Evolutionary conservation across 345 rosid species (phyloP).

Genomic region (Punica granatum): DNA sequence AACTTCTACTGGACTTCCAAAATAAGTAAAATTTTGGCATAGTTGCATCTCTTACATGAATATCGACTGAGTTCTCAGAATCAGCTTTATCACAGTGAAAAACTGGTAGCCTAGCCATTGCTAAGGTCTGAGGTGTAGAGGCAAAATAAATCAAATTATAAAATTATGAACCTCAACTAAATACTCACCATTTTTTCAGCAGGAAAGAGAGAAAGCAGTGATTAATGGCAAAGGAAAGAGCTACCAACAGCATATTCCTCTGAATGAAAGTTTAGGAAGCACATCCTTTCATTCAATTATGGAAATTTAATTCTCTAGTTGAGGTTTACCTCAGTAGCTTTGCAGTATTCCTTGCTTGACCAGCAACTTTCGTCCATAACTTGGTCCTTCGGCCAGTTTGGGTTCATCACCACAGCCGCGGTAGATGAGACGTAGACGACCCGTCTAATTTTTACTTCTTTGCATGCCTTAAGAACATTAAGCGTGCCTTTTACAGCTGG

Average conservation of each 20-base stretch:
- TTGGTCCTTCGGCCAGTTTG: conserved; percentile 20
- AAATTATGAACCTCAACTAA: not conserved
- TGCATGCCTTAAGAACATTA: conserved; percentile 26
- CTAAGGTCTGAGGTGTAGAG: not conserved
- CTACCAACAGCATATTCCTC: not conserved
- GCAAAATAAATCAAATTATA: not conserved
- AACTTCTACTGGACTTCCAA: not conserved
- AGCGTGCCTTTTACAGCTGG: conserved; percentile 22
- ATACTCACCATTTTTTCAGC: not conserved
- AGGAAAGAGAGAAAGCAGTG: no score
- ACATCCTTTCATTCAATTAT: not conserved
- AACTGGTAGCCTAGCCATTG: not conserved
- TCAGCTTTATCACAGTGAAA: not conserved
- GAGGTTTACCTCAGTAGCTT: conserved; percentile 8
- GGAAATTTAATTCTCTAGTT: not conserved
- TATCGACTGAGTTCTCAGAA: not conserved
- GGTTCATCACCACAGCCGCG: conserved; percentile 17
- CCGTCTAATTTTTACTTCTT: conserved; percentile 16
- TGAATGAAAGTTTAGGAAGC: not conserved
- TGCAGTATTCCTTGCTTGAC: conserved; percentile 27
- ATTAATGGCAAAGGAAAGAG: not conserved
- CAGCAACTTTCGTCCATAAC: conserved; percentile 28
- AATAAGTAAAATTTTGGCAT: not conserved
- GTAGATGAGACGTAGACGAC: conserved; percentile 20
- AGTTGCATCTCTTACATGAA: not conserved